Conservation (phyloP, 23 red algal genomes). For the Gracilaria gracilis region DNA sequence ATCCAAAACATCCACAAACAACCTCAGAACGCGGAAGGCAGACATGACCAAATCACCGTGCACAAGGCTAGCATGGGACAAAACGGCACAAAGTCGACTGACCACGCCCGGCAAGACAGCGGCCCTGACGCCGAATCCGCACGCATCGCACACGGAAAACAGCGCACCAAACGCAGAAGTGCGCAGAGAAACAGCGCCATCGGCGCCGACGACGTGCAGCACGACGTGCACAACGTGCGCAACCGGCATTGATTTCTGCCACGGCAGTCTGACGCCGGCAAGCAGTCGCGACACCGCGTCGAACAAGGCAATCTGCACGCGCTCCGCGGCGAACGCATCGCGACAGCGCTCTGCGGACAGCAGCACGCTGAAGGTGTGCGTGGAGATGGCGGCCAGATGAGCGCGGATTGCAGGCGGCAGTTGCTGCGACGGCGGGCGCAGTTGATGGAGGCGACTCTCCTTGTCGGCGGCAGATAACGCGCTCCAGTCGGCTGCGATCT, state of each 20-base stretch:
- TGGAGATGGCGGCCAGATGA: background rate
- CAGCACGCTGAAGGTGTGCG: background rate
- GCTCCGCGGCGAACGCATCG: constrained; percentile 3
- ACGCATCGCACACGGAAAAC: background rate
- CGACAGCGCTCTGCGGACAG: background rate
- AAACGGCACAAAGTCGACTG: background rate
- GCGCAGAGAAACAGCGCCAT: background rate
- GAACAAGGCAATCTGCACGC: background rate
- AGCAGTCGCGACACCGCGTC: background rate
- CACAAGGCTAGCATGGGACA: background rate
- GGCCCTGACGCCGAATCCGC: background rate
- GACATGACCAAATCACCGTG: background rate
- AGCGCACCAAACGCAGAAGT: background rate
- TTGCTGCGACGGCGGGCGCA: constrained; percentile 5
- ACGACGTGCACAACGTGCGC: background rate
- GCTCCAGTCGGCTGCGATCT: background rate
- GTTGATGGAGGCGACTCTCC: background rate
- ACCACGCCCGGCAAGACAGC: constrained; percentile 8
- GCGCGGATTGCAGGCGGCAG: constrained; percentile 14
- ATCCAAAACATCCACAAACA: constrained; percentile 9
- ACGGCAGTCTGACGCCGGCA: background rate
- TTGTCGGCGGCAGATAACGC: background rate
- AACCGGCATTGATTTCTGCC: background rate
- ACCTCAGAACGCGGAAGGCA: background rate
- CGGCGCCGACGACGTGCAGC: background rate